Percentiles rank a stretch among this genome's conserved stretches.
phyloP scores from a whole-genome alignment of 345 rosid species.

The Conringia planisiliqua region DNA sequence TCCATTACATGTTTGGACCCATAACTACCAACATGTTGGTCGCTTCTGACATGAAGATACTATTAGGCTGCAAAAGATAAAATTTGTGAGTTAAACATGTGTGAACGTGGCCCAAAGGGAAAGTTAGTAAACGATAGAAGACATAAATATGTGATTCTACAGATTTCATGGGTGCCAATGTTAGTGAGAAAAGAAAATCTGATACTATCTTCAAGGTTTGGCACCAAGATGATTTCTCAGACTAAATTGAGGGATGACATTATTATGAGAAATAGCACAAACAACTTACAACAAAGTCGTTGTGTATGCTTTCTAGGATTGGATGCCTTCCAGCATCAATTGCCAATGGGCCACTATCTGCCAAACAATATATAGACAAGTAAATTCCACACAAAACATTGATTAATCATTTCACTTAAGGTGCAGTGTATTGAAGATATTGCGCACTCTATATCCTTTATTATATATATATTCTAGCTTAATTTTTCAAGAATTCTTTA shows the following conservation, averaged over 20 bases:
- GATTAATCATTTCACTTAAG: slow-evolving; percentile 1
- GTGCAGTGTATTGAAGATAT: background rate
- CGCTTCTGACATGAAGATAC: slow-evolving; percentile 89
- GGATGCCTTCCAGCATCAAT: slow-evolving; percentile 98
- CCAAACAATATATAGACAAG: slow-evolving; percentile 15
- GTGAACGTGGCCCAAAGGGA: background rate
- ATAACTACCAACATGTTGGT: slow-evolving; percentile 82
- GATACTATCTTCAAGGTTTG: background rate
- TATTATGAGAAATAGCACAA: slow-evolving; percentile 8
- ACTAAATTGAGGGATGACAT: background rate
- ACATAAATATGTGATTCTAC: background rate
- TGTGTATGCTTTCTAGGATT: slow-evolving; percentile 84
- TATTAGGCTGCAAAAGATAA: slow-evolving; percentile 67
- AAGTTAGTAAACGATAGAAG: background rate
- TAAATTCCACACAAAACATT: background rate
- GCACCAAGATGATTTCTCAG: slow-evolving; percentile 11
- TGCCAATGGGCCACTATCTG: slow-evolving; percentile 90
- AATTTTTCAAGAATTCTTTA: background rate
- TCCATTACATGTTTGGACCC: slow-evolving; percentile 93
- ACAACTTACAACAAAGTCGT: slow-evolving; percentile 65
- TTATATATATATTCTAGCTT: background rate
- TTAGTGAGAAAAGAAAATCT: background rate
- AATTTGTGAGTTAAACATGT: background rate
- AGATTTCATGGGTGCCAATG: background rate
- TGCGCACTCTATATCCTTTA: background rate